Conservation (phyloP, 495 filamentous ascomycete genomes). For the Xylaria nigripes region DNA sequence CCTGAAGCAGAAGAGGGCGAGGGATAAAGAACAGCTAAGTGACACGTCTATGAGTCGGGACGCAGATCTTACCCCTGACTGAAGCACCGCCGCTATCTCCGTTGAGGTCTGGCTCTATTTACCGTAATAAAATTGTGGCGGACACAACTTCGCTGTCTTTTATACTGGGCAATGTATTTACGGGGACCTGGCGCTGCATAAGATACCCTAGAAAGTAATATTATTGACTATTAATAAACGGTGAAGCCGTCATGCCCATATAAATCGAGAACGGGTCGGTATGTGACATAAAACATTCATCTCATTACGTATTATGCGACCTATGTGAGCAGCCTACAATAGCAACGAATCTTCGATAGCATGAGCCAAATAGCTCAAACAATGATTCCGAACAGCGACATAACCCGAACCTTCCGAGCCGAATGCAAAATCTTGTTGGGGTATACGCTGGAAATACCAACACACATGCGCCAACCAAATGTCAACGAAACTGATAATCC, state of each 20-base stretch:
- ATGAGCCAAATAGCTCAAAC: too few relatives aligned
- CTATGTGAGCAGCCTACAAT: too few relatives aligned
- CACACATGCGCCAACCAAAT: background rate
- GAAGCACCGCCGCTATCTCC: background rate
- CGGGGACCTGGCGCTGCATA: background rate
- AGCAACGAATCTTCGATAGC: too few relatives aligned
- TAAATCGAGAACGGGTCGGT: background rate
- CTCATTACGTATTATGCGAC: too few relatives aligned
- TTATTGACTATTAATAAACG: background rate
- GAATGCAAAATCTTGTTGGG: background rate
- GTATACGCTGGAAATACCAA: conserved; percentile 3
- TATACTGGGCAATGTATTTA: background rate
- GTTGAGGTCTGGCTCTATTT: background rate
- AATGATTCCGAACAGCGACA: too few relatives aligned
- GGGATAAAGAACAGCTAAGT: conserved; percentile 12
- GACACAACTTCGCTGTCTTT: background rate
- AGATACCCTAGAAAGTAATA: conserved; percentile 7
- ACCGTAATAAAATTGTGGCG: background rate
- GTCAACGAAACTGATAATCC: background rate
- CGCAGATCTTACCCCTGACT: background rate
- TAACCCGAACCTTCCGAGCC: background rate
- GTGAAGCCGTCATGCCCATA: background rate
- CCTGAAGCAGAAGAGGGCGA: conserved; percentile 22
- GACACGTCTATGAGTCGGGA: conserved; percentile 2
- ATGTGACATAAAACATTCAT: too few relatives aligned